These are phyloP conservation scores for Euphorbia lathyris DNA, from an alignment of 345 rosid genomes.

Conservation along the genomic window DNA sequence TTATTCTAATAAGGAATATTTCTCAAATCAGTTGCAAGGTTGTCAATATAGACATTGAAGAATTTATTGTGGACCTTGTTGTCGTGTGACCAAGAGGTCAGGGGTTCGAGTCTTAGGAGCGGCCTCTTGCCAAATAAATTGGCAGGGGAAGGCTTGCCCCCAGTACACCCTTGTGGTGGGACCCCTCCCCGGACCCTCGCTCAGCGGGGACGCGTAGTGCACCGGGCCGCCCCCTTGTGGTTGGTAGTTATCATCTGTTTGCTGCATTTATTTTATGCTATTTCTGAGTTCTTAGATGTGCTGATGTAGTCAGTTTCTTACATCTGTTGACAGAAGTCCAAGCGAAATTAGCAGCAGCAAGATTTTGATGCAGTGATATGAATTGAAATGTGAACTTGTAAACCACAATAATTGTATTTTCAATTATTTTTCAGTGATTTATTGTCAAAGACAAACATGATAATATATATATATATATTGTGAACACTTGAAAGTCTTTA, in stretches of 20 bases:
- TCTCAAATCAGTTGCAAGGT: neutral
- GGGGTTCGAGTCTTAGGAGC: too few species aligned
- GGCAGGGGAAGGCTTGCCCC: too few species aligned
- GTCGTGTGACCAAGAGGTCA: too few species aligned
- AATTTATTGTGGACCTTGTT: neutral
- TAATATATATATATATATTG: too few species aligned
- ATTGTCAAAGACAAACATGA: neutral
- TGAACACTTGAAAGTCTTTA: neutral
- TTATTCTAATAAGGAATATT: neutral
- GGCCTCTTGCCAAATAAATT: too few species aligned
- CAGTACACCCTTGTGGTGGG: too few species aligned
- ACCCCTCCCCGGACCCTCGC: too few species aligned
- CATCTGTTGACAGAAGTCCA: neutral
- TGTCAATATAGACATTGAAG: neutral
- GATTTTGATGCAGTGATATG: neutral
- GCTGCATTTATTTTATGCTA: neutral
- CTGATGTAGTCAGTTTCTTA: slow-evolving; percentile 1
- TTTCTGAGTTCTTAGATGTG: neutral
- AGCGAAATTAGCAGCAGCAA: neutral
- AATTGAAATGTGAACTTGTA: neutral
- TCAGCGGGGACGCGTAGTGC: too few species aligned
- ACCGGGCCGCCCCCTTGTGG: too few species aligned
- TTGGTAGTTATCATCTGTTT: neutral
- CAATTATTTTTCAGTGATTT: neutral
- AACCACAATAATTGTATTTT: neutral